Evolutionary conservation across 305 asterid species (phyloP), one percentile per base, ranked within the genome.

Genomic region (Fraxinus floribunda): DNA sequence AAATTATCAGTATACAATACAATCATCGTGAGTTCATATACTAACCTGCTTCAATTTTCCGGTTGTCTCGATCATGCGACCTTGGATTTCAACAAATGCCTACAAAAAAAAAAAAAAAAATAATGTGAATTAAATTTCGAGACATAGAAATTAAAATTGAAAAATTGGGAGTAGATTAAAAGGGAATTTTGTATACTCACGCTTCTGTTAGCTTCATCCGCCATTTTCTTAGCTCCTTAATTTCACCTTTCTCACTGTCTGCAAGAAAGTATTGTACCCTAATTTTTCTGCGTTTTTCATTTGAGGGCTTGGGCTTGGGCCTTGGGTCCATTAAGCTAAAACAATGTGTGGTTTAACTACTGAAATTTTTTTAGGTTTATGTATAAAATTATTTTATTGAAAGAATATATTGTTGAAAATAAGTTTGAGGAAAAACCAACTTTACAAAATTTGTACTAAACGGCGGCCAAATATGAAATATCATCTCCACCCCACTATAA

Each of bases 21-120:
- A 68, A 4, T 11, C n/a, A 68, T 10, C 7, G n/a, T 68, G 70
- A 62, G 52, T 52, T 44, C 44, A 10, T 29, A 72, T 77, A 83
- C 79, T 57, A 39, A 86, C 97, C 92, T 93, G 97, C 92, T 91
- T 93, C 84, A 91, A 78, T 85, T 93, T 93, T 20, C 83, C 93
- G 24, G 95, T 91, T 82, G 93, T 87, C 82, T 93, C 97, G 76
- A 93, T 91, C 94, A 93, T 89, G 71, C 94, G 95, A 84, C 91
- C 91, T 87, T 91, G 97, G 86, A 93, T 93, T 89, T 93, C 97
- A 15, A 91, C n/a, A 86, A 93, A 93, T 72, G 97, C 95, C 97
- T 93, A 75, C 62, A 72, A 34, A 80, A 80, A 29, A 1, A 76
- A 78, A 24, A 46, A 74, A 71, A 13, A n/a, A n/a, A 26, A 26